Evolutionary conservation across 139 green algal genomes (phyloP).

Genomic region (Zygnema circumcarinatum): DNA sequence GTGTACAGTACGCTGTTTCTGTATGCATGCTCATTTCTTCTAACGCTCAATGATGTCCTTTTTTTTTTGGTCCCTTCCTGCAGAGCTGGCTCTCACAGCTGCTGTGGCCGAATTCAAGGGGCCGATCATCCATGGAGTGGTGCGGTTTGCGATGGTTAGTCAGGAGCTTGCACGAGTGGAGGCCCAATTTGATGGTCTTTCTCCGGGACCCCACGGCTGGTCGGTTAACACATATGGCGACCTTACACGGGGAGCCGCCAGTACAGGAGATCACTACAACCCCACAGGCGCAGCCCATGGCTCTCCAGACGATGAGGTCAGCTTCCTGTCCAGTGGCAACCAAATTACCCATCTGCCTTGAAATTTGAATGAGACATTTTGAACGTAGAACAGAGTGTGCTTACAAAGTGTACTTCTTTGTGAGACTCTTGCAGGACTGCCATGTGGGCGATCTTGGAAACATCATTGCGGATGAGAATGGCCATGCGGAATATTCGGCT

Average conservation of each 20-base stretch:
- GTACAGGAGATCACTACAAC: conserved; percentile 40
- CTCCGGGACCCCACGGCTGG: conserved; percentile 25
- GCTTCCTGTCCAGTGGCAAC: no score
- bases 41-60: no score
- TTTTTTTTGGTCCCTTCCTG: no score
- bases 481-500: conserved; percentile 23
- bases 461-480: conserved; percentile 41
- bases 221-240: conserved; percentile 57
- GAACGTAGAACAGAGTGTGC: no score
- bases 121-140: conserved; percentile 47
- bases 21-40: no score
- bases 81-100: conserved; percentile 43
- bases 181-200: conserved; percentile 43
- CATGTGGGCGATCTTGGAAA: conserved; percentile 34
- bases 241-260: conserved; percentile 45
- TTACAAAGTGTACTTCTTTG: no score
- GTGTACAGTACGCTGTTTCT: no score
- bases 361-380: no score
- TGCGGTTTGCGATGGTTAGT: conserved; percentile 53
- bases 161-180: conserved; percentile 53
- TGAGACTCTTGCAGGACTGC: not conserved
- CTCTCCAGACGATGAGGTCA: conserved; percentile 18
- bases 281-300: not conserved
- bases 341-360: no score
- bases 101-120: conserved; percentile 64